Evolutionary conservation across 805 yeast species (phyloP).

Genomic region (Wickerhamiella hasegawae): DNA sequence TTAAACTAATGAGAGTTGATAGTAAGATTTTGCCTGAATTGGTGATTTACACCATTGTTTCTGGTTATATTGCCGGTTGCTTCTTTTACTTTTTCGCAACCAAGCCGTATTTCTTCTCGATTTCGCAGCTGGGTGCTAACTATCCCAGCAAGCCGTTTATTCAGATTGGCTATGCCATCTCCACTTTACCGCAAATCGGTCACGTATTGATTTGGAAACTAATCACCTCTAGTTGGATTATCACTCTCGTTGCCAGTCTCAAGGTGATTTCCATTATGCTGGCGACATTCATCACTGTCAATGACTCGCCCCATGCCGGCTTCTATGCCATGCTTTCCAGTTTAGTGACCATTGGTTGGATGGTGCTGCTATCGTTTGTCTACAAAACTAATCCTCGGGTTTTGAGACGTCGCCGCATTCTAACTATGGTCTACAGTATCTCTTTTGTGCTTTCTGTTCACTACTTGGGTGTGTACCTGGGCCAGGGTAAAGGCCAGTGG

Average conservation of each 20-base stretch:
- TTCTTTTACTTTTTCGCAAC: slow-evolving; percentile 2
- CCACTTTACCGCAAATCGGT: slow-evolving; percentile 67
- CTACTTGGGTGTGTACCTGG: slow-evolving; percentile 4
- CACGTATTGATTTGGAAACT: slow-evolving; percentile 26
- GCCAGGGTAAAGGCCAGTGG: slow-evolving; percentile 6
- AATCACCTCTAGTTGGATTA: slow-evolving; percentile 1
- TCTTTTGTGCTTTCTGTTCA: slow-evolving; percentile 5
- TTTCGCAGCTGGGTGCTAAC: slow-evolving; percentile 64
- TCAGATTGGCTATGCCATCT: slow-evolving; percentile 64
- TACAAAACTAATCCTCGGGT: background rate
- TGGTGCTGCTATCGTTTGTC: slow-evolving; percentile 3
- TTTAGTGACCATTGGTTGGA: slow-evolving; percentile 8
- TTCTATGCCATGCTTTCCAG: slow-evolving; percentile 7
- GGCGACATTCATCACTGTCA: slow-evolving; percentile 70
- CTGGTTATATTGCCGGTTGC: slow-evolving; percentile 6
- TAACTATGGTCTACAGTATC: slow-evolving; percentile 2
- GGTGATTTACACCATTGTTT: background rate
- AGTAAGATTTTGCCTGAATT: background rate
- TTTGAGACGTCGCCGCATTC: background rate
- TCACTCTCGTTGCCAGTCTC: slow-evolving; percentile 34
- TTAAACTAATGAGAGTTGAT: background rate
- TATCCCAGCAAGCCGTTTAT: slow-evolving; percentile 75
- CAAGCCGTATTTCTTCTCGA: slow-evolving; percentile 67
- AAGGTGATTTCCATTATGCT: slow-evolving; percentile 74
- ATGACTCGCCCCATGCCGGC: slow-evolving; percentile 11